Conservation (phyloP, 148 eudicot genomes). For the Rhododendron ferrugineum region DNA sequence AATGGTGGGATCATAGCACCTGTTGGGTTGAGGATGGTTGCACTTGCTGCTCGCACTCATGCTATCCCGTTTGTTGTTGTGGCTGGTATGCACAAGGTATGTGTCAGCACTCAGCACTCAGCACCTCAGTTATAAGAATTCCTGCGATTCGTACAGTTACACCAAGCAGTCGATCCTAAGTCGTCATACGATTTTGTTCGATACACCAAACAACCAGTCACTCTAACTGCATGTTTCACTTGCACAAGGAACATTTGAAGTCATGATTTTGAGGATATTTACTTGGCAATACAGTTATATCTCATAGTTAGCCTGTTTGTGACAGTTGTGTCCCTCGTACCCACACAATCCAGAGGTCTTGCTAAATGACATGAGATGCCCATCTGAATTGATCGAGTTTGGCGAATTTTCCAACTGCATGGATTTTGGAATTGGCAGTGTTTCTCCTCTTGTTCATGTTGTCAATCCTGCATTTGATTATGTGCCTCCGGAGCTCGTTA, state of each 20-base stretch:
- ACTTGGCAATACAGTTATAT: not conserved
- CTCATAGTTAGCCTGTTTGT: not conserved
- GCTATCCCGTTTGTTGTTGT: constrained; percentile 98
- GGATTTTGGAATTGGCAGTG: constrained; percentile 72
- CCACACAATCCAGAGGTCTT: constrained; percentile 97
- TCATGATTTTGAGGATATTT: not conserved
- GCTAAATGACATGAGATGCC: constrained; percentile 87
- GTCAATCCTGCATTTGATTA: constrained; percentile 97
- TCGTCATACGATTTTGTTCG: not conserved
- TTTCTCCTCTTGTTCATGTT: constrained; percentile 83
- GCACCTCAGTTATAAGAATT: not conserved
- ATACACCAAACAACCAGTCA: not conserved
- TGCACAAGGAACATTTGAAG: not conserved
- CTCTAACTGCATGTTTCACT: not conserved
- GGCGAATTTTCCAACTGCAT: constrained; percentile 92
- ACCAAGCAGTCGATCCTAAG: not conserved
- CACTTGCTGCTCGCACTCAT: constrained; percentile 93
- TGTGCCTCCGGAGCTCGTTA: constrained; percentile 89
- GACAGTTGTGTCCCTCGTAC: constrained; percentile 86
- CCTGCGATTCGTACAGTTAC: not conserved
- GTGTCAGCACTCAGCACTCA: not conserved
- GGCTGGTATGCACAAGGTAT: constrained; percentile 93
- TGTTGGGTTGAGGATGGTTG: constrained; percentile 97
- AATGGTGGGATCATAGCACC: constrained; percentile 96
- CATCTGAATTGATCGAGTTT: constrained; percentile 85